phyloP scores from a whole-genome alignment of 2,329 filamentous ascomycete genomes.

The Calonectria multiphialidica region DNA sequence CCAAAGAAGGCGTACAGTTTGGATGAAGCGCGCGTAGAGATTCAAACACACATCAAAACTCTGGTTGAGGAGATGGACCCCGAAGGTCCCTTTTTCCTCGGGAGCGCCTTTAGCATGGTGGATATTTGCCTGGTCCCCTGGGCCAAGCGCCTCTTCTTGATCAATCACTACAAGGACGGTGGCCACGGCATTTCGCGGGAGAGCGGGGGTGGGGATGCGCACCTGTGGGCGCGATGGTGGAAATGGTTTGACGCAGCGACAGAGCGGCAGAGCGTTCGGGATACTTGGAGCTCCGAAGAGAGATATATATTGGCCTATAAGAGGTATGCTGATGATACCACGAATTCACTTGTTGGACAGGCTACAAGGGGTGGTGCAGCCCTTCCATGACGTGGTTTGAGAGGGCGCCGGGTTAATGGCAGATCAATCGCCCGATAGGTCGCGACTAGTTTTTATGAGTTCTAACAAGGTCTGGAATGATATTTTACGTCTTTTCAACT shows the following conservation, averaged over 20 bases:
- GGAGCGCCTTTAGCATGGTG: conserved; percentile 72
- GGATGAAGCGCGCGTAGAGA: conserved; percentile 67
- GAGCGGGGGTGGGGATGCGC: conserved; percentile 67
- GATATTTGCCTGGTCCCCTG: conserved; percentile 81
- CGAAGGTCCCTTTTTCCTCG: conserved; percentile 73
- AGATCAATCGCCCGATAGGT: background rate
- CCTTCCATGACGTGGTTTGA: conserved; percentile 59
- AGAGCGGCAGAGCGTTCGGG: conserved; percentile 70
- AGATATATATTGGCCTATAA: conserved; percentile 78
- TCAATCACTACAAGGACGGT: conserved; percentile 79
- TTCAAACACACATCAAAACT: conserved; percentile 69
- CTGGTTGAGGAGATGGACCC: conserved; percentile 73
- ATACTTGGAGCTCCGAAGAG: conserved; percentile 76
- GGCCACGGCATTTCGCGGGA: conserved; percentile 62
- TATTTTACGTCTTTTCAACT: no score
- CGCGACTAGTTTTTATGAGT: background rate
- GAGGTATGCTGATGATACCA: conserved; percentile 74
- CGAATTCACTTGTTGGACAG: conserved; percentile 71
- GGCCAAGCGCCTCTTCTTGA: conserved; percentile 78
- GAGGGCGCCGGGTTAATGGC: no score
- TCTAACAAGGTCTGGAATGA: no score
- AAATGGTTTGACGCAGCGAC: conserved; percentile 72
- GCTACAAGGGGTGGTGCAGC: conserved; percentile 72
- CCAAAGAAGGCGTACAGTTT: conserved; percentile 61
- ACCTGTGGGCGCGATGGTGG: conserved; percentile 74